Evolutionary conservation across 441 rosid species (phyloP).

Genomic region (Geranium incanum): DNA sequence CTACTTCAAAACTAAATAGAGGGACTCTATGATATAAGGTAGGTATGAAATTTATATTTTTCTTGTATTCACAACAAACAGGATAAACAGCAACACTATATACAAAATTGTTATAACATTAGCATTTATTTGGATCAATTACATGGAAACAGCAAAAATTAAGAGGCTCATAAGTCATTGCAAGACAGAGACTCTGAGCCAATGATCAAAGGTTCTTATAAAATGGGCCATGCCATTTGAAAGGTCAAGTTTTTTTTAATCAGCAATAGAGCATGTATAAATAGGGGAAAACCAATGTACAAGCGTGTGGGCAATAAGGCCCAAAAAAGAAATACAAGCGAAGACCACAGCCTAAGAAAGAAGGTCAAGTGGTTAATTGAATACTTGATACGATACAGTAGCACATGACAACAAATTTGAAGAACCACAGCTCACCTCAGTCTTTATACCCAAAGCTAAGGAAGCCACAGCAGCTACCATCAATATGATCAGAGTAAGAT

Average conservation of each 20-base stretch:
- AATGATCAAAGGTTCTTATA: not conserved
- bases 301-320: too few species aligned
- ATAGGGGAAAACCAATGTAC: too few species aligned
- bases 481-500: slow-evolving; percentile 86
- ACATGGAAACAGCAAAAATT: not conserved
- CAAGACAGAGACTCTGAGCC: not conserved
- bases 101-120: not conserved
- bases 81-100: not conserved
- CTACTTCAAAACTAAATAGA: not conserved
- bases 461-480: slow-evolving; percentile 89
- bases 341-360: too few species aligned
- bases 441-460: slow-evolving; percentile 80
- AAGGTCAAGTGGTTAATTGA: not conserved
- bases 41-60: not conserved
- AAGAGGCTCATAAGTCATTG: not conserved
- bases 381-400: not conserved
- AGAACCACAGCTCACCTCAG: slow-evolving; percentile 54
- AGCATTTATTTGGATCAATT: not conserved
- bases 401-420: not conserved
- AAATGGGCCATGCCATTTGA: not conserved
- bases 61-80: not conserved
- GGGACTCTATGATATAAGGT: not conserved
- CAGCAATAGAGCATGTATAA: too few species aligned
- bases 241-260: not conserved
- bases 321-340: too few species aligned